phyloP scores from a whole-genome alignment of 2,329 filamentous ascomycete genomes.

The Phyllosticta citrichinensis region DNA sequence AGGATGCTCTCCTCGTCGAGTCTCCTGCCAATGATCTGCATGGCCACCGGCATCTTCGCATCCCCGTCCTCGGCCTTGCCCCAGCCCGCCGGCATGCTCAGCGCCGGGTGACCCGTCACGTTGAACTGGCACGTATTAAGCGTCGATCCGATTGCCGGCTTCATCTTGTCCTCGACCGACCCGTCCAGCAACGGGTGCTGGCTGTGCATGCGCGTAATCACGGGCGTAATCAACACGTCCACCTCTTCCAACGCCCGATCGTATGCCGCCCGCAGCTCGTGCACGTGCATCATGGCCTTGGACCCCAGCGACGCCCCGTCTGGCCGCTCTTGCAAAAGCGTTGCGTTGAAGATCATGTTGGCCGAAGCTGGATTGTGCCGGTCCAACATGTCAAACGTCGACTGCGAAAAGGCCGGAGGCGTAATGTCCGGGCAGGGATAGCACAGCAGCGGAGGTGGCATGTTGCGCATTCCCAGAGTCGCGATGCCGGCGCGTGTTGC shows the following conservation, averaged over 20 bases:
- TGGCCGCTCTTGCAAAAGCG: conserved; percentile 19
- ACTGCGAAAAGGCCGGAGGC: conserved; percentile 22
- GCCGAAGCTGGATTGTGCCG: conserved; percentile 36
- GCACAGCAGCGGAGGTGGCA: conserved; percentile 19
- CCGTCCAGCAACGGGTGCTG: conserved; percentile 28
- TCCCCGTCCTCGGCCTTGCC: conserved; percentile 12
- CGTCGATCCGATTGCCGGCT: conserved; percentile 35
- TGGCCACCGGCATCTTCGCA: conserved; percentile 24
- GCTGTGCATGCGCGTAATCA: conserved; percentile 36
- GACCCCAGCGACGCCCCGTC: conserved; percentile 25
- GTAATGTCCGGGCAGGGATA: conserved; percentile 22
- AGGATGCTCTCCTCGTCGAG: conserved; percentile 25
- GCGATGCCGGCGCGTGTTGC: conserved; percentile 23
- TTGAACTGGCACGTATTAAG: conserved; percentile 40
- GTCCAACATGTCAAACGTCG: conserved; percentile 36
- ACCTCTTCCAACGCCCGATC: conserved; percentile 33
- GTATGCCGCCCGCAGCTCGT: conserved; percentile 39
- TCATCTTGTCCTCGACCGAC: conserved; percentile 32
- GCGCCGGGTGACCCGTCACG: conserved; percentile 40
- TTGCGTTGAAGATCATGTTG: conserved; percentile 34
- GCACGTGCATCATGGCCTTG: conserved; percentile 39
- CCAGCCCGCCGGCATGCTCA: conserved; percentile 37
- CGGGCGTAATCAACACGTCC: conserved; percentile 42
- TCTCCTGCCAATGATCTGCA: conserved; percentile 28
- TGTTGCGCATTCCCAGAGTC: conserved; percentile 18